phyloP scores from a whole-genome alignment of 371 early-diverging fungal species.

The Apophysomyces ossiformis region DNA sequence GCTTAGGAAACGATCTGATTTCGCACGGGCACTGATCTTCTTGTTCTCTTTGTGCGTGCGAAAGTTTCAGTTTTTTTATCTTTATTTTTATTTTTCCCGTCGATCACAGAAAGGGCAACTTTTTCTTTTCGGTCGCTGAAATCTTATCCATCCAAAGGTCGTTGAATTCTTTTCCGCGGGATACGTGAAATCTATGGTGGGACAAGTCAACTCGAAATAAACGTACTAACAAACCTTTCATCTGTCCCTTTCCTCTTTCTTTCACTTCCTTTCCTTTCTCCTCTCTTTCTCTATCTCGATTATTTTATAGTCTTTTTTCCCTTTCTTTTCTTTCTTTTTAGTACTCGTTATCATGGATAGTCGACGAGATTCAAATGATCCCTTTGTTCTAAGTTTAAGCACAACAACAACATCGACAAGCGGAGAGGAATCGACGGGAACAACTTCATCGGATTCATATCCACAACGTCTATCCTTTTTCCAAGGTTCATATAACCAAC shows the following conservation, averaged over 20 bases:
- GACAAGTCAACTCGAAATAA: neutral
- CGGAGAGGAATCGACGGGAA: constrained; percentile 1
- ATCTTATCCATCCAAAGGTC: neutral
- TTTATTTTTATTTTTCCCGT: neutral
- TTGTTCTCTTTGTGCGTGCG: constrained; percentile 1
- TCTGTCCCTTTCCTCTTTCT: neutral
- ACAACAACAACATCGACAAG: neutral
- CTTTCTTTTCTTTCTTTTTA: no score
- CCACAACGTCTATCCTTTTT: constrained; percentile 1
- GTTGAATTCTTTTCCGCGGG: neutral
- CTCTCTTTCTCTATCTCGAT: no score
- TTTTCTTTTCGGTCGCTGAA: neutral
- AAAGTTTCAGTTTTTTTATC: neutral
- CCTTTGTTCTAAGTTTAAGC: neutral
- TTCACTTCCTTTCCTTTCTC: neutral
- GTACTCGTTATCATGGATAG: no score
- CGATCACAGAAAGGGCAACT: constrained; percentile 5
- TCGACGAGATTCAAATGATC: neutral
- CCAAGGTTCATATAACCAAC: constrained; percentile 16
- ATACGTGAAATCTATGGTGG: neutral
- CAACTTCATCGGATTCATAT: neutral
- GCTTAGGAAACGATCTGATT: neutral
- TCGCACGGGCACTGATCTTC: neutral
- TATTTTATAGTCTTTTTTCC: no score
- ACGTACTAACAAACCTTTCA: neutral